Base-by-base conservation (phyloP, 139 green algal genomes). In the Coccomyxa sp. region DNA sequence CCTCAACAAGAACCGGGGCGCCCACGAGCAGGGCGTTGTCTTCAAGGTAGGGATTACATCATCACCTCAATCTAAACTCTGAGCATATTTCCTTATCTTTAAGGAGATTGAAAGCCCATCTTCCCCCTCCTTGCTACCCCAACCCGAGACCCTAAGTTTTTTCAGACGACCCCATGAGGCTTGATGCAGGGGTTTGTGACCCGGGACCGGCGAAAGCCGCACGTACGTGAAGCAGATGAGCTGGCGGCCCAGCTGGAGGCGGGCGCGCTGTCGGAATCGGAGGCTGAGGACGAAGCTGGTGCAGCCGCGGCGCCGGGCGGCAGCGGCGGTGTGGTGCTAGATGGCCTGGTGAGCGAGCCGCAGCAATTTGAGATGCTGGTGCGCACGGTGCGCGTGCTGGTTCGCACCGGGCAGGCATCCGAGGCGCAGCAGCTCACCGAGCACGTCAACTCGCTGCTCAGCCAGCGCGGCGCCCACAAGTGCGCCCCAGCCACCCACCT, bases 1-100 rank as follows among this genome's bases (percentile, higher is more conserved):
- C 13, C 75, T 77, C 57, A 67, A 58, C 13, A 81, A 45, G n/a
- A 67, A 78, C 59, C 60, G 63, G 57, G 30, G 28, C 71, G 28
- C 30, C n/a, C 63, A 51, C 14, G 86, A 90, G 79, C 79, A 76
- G 1, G 82, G 81, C 21, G 83, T 67, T 28, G 79, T 92, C 67
- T 92, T 92, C 89, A 88, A 89, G 83, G 85, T 82, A 23, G 58
- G 71, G 1, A n/a, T n/a, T n/a, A n/a, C n/a, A n/a, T n/a, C 71
- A 45, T 51, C 38, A 51, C 30, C 14, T 30, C 23, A 9, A 30
- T 74, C 66, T 14, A 9, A 23, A 74, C 9, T 74, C 21, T 30
- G 21, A 13, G 66, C 66, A 30, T 74, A 10, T 74, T 74, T 30
- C 16, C 63, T 71, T 15, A 71, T 7, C 38, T 51, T 51, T 51